These are phyloP conservation scores for Cymbopogon citratus DNA, from an alignment of 176 grass and related monocot species.

Conservation along the genomic window DNA sequence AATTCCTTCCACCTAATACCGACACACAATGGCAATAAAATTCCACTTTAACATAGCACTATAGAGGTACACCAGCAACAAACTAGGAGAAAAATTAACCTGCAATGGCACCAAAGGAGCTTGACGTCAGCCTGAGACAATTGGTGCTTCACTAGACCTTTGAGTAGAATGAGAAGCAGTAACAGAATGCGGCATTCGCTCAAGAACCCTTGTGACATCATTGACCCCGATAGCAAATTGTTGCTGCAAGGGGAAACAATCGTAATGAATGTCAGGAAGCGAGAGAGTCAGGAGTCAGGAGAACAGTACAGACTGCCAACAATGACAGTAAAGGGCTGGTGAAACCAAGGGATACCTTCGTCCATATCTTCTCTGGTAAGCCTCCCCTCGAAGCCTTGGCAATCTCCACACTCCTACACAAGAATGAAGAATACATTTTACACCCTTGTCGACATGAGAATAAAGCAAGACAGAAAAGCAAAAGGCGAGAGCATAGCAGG, in stretches of 20 bases:
- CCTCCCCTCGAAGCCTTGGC: constrained; percentile 61
- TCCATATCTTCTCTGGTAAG: constrained; percentile 86
- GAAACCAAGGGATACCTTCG: constrained; percentile 50
- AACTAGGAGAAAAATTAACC: constrained; percentile 37
- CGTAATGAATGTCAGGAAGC: not conserved
- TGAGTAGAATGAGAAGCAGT: constrained; percentile 1
- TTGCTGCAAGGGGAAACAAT: constrained; percentile 37
- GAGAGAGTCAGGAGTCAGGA: not conserved
- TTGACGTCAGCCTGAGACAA: constrained; percentile 19
- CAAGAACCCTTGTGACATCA: constrained; percentile 90
- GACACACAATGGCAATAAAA: not conserved
- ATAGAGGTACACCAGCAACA: not conserved
- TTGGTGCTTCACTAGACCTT: constrained; percentile 23
- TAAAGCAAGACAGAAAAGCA: not conserved
- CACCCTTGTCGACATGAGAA: not conserved
- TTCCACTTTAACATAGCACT: not conserved
- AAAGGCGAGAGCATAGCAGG: not conserved
- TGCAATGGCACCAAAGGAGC: constrained; percentile 62
- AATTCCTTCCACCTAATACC: not conserved
- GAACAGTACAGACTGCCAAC: not conserved
- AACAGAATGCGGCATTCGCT: constrained; percentile 50
- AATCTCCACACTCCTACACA: constrained; percentile 60
- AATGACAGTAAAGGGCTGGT: not conserved
- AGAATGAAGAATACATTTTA: not conserved
- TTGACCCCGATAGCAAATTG: constrained; percentile 90